Evolutionary conservation across 2,329 filamentous ascomycete species (phyloP).

Genomic region (Exophiala sp.): DNA sequence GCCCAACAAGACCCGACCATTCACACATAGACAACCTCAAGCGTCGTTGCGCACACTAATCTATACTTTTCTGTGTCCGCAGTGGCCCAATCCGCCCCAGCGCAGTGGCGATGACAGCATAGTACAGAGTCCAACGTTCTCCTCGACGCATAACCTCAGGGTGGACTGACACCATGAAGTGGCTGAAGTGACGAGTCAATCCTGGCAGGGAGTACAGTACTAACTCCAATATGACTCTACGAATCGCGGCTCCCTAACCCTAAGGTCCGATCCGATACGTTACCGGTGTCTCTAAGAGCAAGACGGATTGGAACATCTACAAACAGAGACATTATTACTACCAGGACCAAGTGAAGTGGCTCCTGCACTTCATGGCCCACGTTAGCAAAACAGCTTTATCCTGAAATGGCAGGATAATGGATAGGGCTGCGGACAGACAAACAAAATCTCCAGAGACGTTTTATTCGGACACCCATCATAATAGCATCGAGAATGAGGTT

Average conservation of each 20-base stretch:
- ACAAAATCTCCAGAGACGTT: background rate
- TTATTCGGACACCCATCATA: conserved; percentile 2
- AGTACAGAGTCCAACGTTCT: background rate
- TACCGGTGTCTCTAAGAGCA: background rate
- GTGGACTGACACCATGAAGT: background rate
- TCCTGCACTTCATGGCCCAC: background rate
- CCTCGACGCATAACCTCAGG: background rate
- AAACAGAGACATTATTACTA: background rate
- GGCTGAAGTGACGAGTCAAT: background rate
- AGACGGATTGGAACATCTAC: background rate
- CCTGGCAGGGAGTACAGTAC: background rate
- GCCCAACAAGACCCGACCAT: background rate
- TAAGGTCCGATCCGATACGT: background rate
- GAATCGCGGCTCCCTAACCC: background rate
- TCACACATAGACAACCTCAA: background rate
- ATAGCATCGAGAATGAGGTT: background rate
- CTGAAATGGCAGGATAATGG: background rate
- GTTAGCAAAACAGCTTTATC: background rate
- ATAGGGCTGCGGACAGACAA: background rate
- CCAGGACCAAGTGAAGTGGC: background rate
- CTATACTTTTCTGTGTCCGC: background rate
- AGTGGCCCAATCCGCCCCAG: background rate
- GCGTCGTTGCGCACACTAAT: background rate
- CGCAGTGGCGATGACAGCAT: background rate
- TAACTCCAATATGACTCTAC: background rate